A percentile compares a stretch with the other conserved stretches of the same genome.
These are phyloP conservation scores for Lactarius trivialis DNA, from an alignment of 768 basidiomycete genomes.

Conservation along the genomic window DNA sequence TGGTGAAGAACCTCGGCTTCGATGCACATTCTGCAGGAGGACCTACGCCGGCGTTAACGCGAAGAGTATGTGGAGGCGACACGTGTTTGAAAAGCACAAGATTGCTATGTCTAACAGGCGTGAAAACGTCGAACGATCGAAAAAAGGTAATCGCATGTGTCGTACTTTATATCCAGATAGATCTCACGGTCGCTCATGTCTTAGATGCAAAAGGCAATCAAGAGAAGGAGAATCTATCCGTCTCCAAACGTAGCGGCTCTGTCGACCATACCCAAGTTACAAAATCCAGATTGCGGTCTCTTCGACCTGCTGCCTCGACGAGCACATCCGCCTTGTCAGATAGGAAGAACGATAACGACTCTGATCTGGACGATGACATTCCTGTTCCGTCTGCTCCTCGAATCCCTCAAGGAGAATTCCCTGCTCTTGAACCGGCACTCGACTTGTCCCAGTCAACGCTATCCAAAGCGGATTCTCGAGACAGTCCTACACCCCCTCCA, in stretches of 20 bases:
- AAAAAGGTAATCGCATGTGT: slow-evolving; percentile 51
- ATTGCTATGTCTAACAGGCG: slow-evolving; percentile 85
- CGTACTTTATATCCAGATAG: slow-evolving; percentile 4
- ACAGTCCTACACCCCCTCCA: slow-evolving; percentile 23
- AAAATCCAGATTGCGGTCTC: slow-evolving; percentile 22
- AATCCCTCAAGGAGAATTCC: slow-evolving; percentile 21
- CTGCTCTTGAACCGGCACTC: slow-evolving; percentile 15
- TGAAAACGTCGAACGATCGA: slow-evolving; percentile 57
- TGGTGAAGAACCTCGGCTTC: slow-evolving; percentile 69
- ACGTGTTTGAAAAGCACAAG: slow-evolving; percentile 86
- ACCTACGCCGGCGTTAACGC: slow-evolving; percentile 84
- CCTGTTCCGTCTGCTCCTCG: slow-evolving; percentile 17
- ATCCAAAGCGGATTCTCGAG: slow-evolving; percentile 13
- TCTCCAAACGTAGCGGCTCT: slow-evolving; percentile 20
- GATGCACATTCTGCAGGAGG: slow-evolving; percentile 80
- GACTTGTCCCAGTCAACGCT: slow-evolving; percentile 16
- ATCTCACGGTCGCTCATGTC: not conserved
- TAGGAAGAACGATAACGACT: slow-evolving; percentile 20
- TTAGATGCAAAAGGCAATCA: slow-evolving; percentile 56
- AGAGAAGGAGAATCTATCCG: slow-evolving; percentile 39
- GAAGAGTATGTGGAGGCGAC: slow-evolving; percentile 87
- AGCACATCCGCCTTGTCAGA: slow-evolving; percentile 15
- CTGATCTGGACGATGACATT: slow-evolving; percentile 17
- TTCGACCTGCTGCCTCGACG: slow-evolving; percentile 21
- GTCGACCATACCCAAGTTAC: slow-evolving; percentile 1